phyloP scores from a whole-genome alignment of 139 green algal genomes.

The Coelastrella sp. region DNA sequence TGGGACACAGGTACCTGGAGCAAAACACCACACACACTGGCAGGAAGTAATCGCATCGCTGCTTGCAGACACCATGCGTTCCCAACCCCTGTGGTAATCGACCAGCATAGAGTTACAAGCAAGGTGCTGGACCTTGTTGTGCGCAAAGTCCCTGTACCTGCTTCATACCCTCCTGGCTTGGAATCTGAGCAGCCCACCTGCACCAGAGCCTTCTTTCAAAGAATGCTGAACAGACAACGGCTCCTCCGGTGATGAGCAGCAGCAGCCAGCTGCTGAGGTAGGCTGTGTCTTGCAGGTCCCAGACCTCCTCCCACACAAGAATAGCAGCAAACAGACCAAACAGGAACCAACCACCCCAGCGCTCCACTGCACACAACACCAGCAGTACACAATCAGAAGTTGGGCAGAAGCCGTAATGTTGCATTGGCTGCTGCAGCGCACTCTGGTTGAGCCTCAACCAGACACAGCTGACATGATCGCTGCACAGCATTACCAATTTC shows the following conservation, averaged over 20 bases:
- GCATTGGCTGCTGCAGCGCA: background rate
- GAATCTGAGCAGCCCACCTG: slow-evolving; percentile 40
- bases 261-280: slow-evolving; percentile 82
- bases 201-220: slow-evolving; percentile 87
- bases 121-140: background rate
- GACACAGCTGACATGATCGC: background rate
- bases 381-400: background rate
- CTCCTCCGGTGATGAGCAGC: slow-evolving; percentile 86
- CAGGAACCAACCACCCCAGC: slow-evolving; percentile 78
- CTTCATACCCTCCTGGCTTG: background rate
- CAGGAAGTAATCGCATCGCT: background rate
- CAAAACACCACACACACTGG: background rate
- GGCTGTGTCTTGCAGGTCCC: slow-evolving; percentile 82
- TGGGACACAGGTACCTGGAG: slow-evolving; percentile 65
- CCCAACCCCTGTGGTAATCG: background rate
- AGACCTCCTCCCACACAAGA: slow-evolving; percentile 81
- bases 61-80: background rate
- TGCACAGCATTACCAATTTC: too few species aligned
- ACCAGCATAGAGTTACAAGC: too few species aligned
- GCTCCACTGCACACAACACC: slow-evolving; percentile 54
- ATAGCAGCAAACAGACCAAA: slow-evolving; percentile 82
- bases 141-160: background rate
- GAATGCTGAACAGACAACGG: slow-evolving; percentile 72
- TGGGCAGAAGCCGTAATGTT: background rate
- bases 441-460: background rate